phyloP scores from a whole-genome alignment of 176 grass and related monocot species.

The Carex littledalei region DNA sequence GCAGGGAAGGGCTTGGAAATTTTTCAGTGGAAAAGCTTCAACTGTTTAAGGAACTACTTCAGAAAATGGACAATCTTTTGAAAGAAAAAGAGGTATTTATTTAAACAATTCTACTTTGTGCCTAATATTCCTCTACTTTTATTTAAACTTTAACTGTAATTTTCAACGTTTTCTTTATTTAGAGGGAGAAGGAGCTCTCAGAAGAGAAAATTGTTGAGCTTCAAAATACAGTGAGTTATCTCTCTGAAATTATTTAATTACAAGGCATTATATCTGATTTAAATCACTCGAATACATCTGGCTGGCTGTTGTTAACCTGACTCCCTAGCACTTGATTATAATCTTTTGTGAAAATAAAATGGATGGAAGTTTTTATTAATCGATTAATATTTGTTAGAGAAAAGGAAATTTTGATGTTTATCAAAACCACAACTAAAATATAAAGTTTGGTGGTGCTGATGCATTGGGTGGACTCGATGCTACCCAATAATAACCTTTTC shows the following conservation, averaged over 20 bases:
- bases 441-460: neutral
- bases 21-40: slow-evolving; percentile 54
- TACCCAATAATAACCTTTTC: neutral
- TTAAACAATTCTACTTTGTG: neutral
- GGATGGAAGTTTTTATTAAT: neutral
- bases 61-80: slow-evolving; percentile 34
- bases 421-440: neutral
- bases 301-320: neutral
- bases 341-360: neutral
- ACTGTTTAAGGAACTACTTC: slow-evolving; percentile 38
- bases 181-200: neutral
- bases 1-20: slow-evolving; percentile 66
- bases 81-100: slow-evolving; percentile 52
- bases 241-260: neutral
- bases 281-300: neutral
- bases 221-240: neutral
- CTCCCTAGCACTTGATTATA: neutral
- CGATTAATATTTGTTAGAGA: neutral
- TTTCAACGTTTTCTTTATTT: neutral
- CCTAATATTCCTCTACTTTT: neutral
- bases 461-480: neutral
- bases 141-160: neutral
- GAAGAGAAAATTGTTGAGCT: neutral
- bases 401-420: neutral
- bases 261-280: neutral